Evolutionary conservation across 257 asterid species (phyloP), one percentile per base, ranked within the genome.

Genomic region (Solanum bulbocastanum): DNA sequence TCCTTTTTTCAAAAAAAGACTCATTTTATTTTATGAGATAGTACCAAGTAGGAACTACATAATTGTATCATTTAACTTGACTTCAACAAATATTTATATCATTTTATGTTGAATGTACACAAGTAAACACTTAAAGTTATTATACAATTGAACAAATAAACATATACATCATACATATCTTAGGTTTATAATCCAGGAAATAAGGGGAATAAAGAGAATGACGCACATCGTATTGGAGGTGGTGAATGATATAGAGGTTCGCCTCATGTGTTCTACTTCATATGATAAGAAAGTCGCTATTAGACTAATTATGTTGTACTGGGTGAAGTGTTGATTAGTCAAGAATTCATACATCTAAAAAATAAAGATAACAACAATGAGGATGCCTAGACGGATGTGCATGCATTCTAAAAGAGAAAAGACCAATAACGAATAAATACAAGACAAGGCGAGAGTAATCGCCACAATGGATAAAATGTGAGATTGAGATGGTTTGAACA

Each of bases 51-150:
- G 4, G 2, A 56, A 56, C 65, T 56, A 56, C 8, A 16, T 49
- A 49, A 49, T 49, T 4, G 25, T 20, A 4, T 20, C 25, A 20
- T 56, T 56, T 20, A 56, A 56, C 5, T 56, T 20, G 4, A 5
- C 0, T 56, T 56, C 3, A 20, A 56, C 1, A 6, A 0, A 1
- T 20, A 56, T 56, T 20, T 56, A 0, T 56, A 56, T 56, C 0
- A 18, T 56, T 56, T 7, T 56, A 56, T 0, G 2, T 56, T 56
- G 0, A 7, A 7, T 20, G 2, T 20, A 20, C 0, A 56, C 0
- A 56, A 20, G 0, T 8, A 56, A 11, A 20, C 5, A 56, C 2
- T 56, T 56, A 20, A 20, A 56, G 2, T 7, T 56, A 7, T 56
- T 7, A 56, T 7, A 49, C 22, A 49, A 46, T 0, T 46, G 0